Percentiles rank a stretch among this genome's conserved stretches.
Evolutionary conservation across 805 yeast species (phyloP).

Genomic region (Candida sakaeoensis): DNA sequence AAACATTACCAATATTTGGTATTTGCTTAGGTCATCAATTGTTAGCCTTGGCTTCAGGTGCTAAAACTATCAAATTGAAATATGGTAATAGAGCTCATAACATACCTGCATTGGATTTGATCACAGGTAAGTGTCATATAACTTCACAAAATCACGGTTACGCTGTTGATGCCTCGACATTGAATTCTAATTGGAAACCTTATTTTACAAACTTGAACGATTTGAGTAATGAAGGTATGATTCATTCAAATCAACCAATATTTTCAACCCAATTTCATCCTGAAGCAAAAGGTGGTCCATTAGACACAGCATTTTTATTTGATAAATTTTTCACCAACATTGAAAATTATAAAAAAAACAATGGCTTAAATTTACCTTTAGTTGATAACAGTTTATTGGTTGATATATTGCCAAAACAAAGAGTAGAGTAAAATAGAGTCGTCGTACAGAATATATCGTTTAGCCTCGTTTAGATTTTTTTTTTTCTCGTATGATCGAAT

Average conservation of each 20-base stretch:
- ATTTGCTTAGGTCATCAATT: constrained; percentile 98
- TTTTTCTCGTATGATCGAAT: constrained; percentile 2
- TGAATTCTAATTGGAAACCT: constrained; percentile 72
- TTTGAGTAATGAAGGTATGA: constrained; percentile 97
- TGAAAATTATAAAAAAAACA: constrained; percentile 42
- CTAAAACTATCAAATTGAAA: constrained; percentile 85
- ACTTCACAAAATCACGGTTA: constrained; percentile 99
- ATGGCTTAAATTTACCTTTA: constrained; percentile 40
- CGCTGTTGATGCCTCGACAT: constrained; percentile 83
- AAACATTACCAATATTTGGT: constrained; percentile 87
- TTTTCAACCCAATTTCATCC: constrained; percentile 99
- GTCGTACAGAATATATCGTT: constrained; percentile 1
- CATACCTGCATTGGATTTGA: constrained; percentile 89
- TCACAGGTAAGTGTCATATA: constrained; percentile 92
- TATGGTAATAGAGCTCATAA: constrained; percentile 99
- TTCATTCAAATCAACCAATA: constrained; percentile 79
- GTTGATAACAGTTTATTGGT: constrained; percentile 50
- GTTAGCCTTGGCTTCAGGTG: constrained; percentile 92
- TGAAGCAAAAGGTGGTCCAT: constrained; percentile 98
- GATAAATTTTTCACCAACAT: constrained; percentile 83
- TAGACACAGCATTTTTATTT: constrained; percentile 85
- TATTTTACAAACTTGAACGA: constrained; percentile 93
- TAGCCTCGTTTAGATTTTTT: constrained; percentile 2
- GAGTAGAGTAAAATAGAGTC: constrained; percentile 46
- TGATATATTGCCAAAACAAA: constrained; percentile 61